Evolutionary conservation across 345 rosid genomes (phyloP).

Genomic region (Syzygium oleosum): DNA sequence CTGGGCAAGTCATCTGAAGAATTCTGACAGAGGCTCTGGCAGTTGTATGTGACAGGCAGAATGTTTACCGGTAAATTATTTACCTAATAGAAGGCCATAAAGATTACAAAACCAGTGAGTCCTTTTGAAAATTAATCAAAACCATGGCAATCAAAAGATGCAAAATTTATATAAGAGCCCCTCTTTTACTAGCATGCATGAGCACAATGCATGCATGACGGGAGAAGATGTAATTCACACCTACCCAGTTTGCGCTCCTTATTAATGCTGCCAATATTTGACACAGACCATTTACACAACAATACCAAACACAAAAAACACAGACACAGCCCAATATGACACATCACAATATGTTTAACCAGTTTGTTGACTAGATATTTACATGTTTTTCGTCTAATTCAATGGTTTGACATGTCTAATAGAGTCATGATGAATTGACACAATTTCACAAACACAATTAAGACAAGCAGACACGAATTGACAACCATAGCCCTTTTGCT

Average conservation of each 20-base stretch:
- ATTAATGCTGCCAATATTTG: background rate
- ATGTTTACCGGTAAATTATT: conserved; percentile 58
- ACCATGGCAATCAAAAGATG: background rate
- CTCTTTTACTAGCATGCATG: background rate
- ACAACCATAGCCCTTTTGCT: background rate
- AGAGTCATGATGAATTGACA: background rate
- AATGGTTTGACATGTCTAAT: background rate
- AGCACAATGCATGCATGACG: background rate
- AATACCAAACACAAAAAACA: background rate
- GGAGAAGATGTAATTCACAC: rapidly evolving
- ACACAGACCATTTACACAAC: background rate
- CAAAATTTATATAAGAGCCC: background rate
- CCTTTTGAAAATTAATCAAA: background rate
- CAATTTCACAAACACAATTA: background rate
- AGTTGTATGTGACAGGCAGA: conserved; percentile 48
- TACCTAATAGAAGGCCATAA: conserved; percentile 27
- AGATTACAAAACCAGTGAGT: background rate
- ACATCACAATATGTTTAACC: background rate
- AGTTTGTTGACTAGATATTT: background rate
- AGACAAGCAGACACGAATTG: background rate
- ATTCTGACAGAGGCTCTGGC: conserved; percentile 62
- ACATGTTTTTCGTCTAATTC: background rate
- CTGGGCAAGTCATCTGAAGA: conserved; percentile 74
- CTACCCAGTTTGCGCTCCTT: rapidly evolving
- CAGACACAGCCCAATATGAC: background rate